Evolutionary conservation across 2,329 filamentous ascomycete genomes (phyloP).

Genomic region (Claviceps maximensis): DNA sequence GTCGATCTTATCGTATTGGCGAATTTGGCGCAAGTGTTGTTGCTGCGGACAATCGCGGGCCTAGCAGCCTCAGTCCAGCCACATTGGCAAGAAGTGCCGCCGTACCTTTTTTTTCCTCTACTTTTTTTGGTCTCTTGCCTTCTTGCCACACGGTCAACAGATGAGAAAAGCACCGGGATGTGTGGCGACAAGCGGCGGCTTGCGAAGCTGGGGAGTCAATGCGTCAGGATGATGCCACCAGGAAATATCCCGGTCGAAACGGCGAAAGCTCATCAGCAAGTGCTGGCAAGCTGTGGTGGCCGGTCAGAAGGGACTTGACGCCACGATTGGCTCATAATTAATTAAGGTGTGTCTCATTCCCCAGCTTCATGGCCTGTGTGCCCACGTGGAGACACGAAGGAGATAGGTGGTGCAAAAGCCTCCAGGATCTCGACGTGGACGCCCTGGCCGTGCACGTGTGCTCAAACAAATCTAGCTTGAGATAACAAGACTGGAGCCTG

Average conservation of each 20-base stretch:
- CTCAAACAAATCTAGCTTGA: too few species aligned
- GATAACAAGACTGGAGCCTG: too few species aligned
- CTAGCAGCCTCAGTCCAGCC: neutral
- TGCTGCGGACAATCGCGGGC: neutral
- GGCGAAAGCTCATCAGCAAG: neutral
- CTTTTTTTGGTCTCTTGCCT: neutral
- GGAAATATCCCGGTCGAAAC: neutral
- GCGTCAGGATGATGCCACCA: constrained; percentile 1
- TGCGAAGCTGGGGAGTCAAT: neutral
- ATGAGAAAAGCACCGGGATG: neutral
- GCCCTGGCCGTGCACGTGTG: neutral
- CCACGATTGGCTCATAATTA: neutral
- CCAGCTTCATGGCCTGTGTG: neutral
- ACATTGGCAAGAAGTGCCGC: neutral
- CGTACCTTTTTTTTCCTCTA: too few species aligned
- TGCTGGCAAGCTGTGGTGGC: neutral
- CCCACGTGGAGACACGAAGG: constrained; percentile 5
- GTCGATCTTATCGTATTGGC: neutral
- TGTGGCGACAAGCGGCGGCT: neutral
- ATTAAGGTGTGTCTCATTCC: neutral
- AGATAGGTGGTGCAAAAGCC: neutral
- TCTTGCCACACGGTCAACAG: neutral
- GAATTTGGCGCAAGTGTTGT: neutral
- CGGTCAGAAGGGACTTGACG: neutral
- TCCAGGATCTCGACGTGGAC: neutral